A percentile compares a stretch with the other conserved stretches of the same genome.
These are phyloP conservation scores for Mycena chlorophos DNA, from an alignment of 768 basidiomycete genomes.

Conservation along the genomic window DNA sequence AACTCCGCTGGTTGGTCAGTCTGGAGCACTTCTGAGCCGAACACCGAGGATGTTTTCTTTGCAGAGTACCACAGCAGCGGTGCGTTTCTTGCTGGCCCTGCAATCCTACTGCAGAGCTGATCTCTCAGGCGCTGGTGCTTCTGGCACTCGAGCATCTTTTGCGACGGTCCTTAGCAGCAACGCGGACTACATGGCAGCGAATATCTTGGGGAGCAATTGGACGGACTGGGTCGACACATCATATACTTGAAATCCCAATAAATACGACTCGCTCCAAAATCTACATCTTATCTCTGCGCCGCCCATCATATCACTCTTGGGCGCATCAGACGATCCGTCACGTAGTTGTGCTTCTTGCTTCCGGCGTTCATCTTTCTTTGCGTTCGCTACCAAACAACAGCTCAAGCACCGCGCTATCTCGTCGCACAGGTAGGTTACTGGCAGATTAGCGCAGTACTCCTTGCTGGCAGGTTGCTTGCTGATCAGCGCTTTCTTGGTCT, in stretches of 20 bases:
- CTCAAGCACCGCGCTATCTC: no score
- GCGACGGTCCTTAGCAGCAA: slow-evolving; percentile 22
- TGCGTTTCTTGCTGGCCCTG: background rate
- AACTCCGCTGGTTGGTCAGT: slow-evolving; percentile 28
- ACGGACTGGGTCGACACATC: slow-evolving; percentile 23
- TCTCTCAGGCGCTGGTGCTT: slow-evolving; percentile 23
- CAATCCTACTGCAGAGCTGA: background rate
- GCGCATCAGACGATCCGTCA: background rate
- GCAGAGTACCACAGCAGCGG: slow-evolving; percentile 27
- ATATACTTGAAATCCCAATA: slow-evolving; percentile 10
- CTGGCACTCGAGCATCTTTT: slow-evolving; percentile 25
- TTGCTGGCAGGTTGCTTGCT: background rate
- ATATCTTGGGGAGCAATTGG: slow-evolving; percentile 24
- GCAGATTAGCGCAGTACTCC: background rate
- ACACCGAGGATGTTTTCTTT: slow-evolving; percentile 25
- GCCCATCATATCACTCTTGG: no score
- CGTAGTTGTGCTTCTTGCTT: background rate
- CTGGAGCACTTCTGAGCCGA: slow-evolving; percentile 26
- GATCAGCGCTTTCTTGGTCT: background rate
- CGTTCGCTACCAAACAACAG: no score
- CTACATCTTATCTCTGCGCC: no score
- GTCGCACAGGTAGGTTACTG: background rate
- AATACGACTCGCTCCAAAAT: background rate
- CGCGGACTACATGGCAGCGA: slow-evolving; percentile 21
- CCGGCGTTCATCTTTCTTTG: background rate